Evolutionary conservation across 2,329 filamentous ascomycete genomes (phyloP).

Genomic region (Ilyonectria sp.): DNA sequence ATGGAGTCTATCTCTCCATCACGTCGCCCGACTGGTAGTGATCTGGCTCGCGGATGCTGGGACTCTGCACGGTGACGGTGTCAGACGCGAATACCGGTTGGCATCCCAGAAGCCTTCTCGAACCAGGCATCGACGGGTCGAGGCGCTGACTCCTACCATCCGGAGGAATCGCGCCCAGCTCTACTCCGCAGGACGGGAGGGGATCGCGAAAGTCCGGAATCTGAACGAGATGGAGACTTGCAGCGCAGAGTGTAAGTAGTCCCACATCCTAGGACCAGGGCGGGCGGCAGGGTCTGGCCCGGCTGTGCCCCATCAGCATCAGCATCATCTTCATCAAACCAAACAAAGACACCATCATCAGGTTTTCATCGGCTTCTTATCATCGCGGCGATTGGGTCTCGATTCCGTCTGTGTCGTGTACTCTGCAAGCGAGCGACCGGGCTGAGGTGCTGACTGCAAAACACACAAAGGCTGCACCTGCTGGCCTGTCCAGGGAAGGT

Average conservation of each 20-base stretch:
- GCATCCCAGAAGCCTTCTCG: slow-evolving; percentile 11
- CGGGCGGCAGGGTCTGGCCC: not conserved
- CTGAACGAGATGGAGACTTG: not conserved
- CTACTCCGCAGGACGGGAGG: not conserved
- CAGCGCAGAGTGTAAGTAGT: not conserved
- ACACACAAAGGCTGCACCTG: slow-evolving; percentile 2
- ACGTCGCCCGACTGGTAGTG: slow-evolving; percentile 16
- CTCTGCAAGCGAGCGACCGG: slow-evolving; percentile 5
- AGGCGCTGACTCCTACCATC: not conserved
- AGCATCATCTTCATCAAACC: not conserved
- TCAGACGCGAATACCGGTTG: slow-evolving; percentile 14
- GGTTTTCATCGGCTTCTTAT: not conserved
- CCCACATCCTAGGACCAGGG: not conserved
- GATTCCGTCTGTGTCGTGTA: not conserved
- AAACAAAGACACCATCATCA: not conserved
- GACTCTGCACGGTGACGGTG: not conserved
- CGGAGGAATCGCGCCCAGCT: not conserved
- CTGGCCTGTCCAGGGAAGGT: slow-evolving; percentile 25
- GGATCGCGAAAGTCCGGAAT: not conserved
- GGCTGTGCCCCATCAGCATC: not conserved
- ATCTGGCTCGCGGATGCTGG: not conserved
- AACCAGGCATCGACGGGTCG: slow-evolving; percentile 14
- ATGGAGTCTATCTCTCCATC: slow-evolving; percentile 18
- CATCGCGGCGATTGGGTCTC: not conserved
- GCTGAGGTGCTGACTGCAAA: not conserved